Conservation (phyloP, 2,329 filamentous ascomycete species). For the Gyromitra esculenta region DNA sequence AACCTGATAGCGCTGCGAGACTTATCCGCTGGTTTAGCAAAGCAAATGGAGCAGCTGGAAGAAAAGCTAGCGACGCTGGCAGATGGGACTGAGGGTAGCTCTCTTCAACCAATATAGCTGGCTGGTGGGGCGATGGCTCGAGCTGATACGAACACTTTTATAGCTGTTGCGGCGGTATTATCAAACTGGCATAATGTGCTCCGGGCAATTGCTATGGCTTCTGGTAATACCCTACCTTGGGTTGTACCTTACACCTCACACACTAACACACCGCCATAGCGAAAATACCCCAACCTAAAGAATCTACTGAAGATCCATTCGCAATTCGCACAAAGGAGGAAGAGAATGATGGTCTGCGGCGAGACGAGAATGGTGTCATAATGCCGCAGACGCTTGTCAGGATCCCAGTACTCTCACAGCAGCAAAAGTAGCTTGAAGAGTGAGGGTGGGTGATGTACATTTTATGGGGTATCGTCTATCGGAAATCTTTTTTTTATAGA, state of each 20-base stretch:
- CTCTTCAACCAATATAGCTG: background rate
- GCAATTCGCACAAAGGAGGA: conserved; percentile 59
- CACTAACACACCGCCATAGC: conserved; percentile 63
- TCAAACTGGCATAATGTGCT: conserved; percentile 90
- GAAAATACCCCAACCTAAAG: conserved; percentile 73
- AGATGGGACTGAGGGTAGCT: conserved; percentile 79
- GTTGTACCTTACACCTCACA: background rate
- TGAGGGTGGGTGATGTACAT: conserved; percentile 1
- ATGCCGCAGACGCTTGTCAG: conserved; percentile 84
- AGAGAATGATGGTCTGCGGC: conserved; percentile 59
- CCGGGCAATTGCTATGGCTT: conserved; percentile 85
- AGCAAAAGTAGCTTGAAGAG: conserved; percentile 59
- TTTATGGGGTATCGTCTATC: conserved; percentile 8
- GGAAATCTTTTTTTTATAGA: background rate
- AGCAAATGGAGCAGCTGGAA: conserved; percentile 83
- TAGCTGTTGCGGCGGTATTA: conserved; percentile 83
- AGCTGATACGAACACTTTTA: conserved; percentile 51
- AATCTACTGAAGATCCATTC: conserved; percentile 59
- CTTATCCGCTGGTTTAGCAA: conserved; percentile 78
- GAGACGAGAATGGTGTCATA: conserved; percentile 60
- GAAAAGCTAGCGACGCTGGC: conserved; percentile 80
- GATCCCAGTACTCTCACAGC: conserved; percentile 75
- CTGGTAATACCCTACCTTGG: conserved; percentile 67
- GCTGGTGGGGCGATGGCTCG: conserved; percentile 37
- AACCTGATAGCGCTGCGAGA: conserved; percentile 80